Base-by-base conservation (phyloP, 1,284 basidiomycete genomes). In the Megacollybia platyphylla region DNA sequence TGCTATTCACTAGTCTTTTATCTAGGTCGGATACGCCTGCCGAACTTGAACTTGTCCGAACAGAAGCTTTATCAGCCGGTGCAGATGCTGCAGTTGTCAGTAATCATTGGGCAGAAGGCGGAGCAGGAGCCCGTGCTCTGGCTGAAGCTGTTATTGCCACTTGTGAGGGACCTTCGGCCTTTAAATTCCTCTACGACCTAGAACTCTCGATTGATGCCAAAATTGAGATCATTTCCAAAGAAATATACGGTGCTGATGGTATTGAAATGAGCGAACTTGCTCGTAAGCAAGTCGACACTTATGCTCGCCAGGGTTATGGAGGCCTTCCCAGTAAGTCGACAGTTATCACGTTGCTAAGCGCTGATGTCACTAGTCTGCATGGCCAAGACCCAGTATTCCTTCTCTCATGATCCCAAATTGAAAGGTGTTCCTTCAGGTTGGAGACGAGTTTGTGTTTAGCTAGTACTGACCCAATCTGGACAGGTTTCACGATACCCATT, bases 381-480 rank as follows among this genome's bases (percentile, higher is more conserved):
- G 90, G 93, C 94, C 46, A 98, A 98, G 74, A 98, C 96, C 3
- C 93, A 94, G 53, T 87, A 96, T 52, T 94, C 90, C 15, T 91
- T 97, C 68, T 93, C 89, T 18, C 90, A 93, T 58, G 86, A 97
- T 58, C 85, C 91, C n/a, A 81, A 81, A 53, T 70, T 87, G 51
- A 96, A 96, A 70, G 83, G 83, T 52, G 89, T 87, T 2, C 90
- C 92, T 3, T 79, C 79, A 39, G 86, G 67, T 64, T 44, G 45
- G 54, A 46, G 24, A 18, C 17, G 9, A 36, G 17, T 24, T 15
- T 28, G 13, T 35, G 41, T 4, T 6, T 20, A 7, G 34, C 59
- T 63, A n/a, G n/a, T n/a, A 28, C 20, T 35, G 28, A 37, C 18
- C 28, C 28, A 46, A 27, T 26, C 44, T 36, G 34, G 7, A 18